A percentile compares a stretch with the other conserved stretches of the same genome.
Conservation (phyloP, 805 yeast species). For the Cyberlindnera amylophila region DNA sequence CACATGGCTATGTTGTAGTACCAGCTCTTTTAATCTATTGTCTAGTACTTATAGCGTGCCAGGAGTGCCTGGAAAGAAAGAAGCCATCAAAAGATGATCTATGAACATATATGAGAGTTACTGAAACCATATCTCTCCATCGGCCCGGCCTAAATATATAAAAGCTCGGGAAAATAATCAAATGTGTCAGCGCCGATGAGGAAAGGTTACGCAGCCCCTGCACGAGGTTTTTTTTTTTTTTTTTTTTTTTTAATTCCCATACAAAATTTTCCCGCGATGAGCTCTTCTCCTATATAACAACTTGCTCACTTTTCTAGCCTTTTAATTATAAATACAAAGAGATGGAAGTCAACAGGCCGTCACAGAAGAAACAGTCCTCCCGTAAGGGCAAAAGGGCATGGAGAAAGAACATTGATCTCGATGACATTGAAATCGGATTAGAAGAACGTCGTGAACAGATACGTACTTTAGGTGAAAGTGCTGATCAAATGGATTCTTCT, state of each 20-base stretch:
- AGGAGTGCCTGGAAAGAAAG: too few relatives aligned
- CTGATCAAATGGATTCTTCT: constrained; percentile 37
- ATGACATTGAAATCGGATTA: constrained; percentile 68
- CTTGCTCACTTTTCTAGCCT: too few relatives aligned
- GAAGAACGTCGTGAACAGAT: constrained; percentile 65
- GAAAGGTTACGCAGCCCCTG: constrained; percentile 10
- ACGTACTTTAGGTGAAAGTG: constrained; percentile 45
- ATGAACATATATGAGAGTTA: too few relatives aligned
- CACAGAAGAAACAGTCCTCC: constrained; percentile 65
- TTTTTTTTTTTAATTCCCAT: not conserved
- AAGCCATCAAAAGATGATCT: too few relatives aligned
- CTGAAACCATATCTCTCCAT: too few relatives aligned
- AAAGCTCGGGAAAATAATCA: too few relatives aligned
- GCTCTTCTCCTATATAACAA: constrained; percentile 3
- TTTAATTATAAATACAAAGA: not conserved
- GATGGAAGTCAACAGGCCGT: constrained; percentile 47
- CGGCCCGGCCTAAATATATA: too few relatives aligned
- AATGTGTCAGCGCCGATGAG: constrained; percentile 3
- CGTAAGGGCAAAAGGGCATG: constrained; percentile 91
- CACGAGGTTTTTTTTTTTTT: not conserved
- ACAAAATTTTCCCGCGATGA: constrained; percentile 15
- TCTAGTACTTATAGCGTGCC: too few relatives aligned
- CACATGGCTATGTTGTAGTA: too few relatives aligned
- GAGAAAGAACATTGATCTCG: constrained; percentile 88
- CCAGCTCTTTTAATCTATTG: too few relatives aligned